Evolutionary conservation across 257 asterid genomes (phyloP).

Genomic region (Lavandula angustifolia): DNA sequence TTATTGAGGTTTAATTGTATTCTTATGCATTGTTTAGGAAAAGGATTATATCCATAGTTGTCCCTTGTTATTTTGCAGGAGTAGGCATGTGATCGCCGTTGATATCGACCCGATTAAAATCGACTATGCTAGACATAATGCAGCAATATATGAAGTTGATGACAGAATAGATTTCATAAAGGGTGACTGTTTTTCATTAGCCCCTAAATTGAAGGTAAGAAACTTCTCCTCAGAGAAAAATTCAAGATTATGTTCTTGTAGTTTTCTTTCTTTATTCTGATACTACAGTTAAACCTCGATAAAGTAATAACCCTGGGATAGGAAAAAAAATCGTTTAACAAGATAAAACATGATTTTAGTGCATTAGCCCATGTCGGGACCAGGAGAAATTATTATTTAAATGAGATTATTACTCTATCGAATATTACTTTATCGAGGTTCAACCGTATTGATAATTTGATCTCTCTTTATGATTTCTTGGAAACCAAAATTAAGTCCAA

Average conservation of each 20-base stretch:
- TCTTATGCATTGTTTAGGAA: constrained; percentile 1
- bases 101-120: constrained; percentile 85
- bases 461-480: no score
- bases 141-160: constrained; percentile 77
- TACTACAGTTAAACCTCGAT: no score
- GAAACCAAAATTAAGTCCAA: background rate
- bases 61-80: constrained; percentile 49
- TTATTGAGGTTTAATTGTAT: no score
- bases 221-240: background rate
- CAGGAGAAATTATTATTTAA: no score
- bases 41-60: background rate
- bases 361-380: no score
- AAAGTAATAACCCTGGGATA: no score
- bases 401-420: no score
- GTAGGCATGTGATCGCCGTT: constrained; percentile 81
- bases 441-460: background rate
- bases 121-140: constrained; percentile 76
- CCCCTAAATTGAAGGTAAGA: constrained; percentile 67
- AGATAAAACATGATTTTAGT: no score
- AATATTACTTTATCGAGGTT: no score
- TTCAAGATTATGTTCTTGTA: background rate
- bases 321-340: no score
- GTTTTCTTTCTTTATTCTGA: background rate
- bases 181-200: constrained; percentile 78
- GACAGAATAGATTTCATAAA: constrained; percentile 74